A percentile compares a stretch with the other conserved stretches of the same genome.
These are phyloP conservation scores for Puya raimondii DNA, from an alignment of 176 grass and related monocot species.

Conservation along the genomic window DNA sequence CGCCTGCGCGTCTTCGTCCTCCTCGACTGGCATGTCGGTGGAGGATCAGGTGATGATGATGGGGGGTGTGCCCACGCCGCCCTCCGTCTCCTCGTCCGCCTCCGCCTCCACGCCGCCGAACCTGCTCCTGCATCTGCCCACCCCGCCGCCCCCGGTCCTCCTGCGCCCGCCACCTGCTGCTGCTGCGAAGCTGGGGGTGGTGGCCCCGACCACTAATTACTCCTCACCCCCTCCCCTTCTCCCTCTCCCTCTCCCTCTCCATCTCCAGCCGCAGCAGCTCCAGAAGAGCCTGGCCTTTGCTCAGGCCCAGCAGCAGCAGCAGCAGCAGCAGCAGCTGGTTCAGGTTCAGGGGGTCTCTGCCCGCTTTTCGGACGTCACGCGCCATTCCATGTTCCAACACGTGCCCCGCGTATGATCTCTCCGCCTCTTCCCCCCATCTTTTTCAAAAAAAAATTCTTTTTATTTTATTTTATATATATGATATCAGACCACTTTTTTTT, in stretches of 20 bases:
- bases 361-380: too few species aligned
- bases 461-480: too few species aligned
- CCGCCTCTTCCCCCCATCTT: too few species aligned
- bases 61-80: conserved; percentile 32
- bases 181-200: not conserved
- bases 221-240: not conserved
- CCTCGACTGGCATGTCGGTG: conserved; percentile 2
- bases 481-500: too few species aligned
- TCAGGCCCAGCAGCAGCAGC: not conserved
- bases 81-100: conserved; percentile 26
- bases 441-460: too few species aligned
- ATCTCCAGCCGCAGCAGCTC: not conserved
- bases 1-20: too few species aligned
- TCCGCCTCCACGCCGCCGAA: conserved; percentile 32
- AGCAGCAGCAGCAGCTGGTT: too few species aligned
- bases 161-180: conserved; percentile 19
- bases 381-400: too few species aligned
- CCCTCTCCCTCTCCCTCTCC: conserved; percentile 3
- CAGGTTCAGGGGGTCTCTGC: too few species aligned
- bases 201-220: not conserved
- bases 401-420: too few species aligned
- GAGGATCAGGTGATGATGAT: conserved; percentile 32
- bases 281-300: not conserved
- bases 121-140: conserved; percentile 28
- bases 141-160: conserved; percentile 27